A percentile compares a stretch with the other conserved stretches of the same genome.
Evolutionary conservation across 306 rosid genomes (phyloP).

Genomic region (Corylus avellana): DNA sequence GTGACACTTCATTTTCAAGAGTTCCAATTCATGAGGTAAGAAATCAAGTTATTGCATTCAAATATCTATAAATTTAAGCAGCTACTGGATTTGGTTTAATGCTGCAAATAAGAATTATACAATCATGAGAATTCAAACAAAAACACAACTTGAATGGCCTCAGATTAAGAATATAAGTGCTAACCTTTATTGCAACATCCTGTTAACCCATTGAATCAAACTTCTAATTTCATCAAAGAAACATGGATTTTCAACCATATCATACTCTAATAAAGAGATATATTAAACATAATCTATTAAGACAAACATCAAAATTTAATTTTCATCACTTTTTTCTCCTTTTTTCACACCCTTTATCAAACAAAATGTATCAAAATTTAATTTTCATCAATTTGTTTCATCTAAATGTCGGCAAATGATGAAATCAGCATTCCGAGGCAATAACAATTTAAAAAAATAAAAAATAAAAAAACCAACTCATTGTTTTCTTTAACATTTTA

Average conservation of each 20-base stretch:
- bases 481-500: not conserved
- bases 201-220: not conserved
- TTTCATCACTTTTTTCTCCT: not conserved
- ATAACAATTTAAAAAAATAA: no score
- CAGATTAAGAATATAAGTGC: not conserved
- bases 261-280: not conserved
- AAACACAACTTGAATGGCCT: not conserved
- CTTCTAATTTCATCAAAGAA: not conserved
- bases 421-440: not conserved
- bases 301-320: not conserved
- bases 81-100: not conserved
- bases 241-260: not conserved
- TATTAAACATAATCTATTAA: not conserved
- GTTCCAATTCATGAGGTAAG: not conserved
- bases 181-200: not conserved
- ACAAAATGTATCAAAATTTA: not conserved
- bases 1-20: not conserved
- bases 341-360: not conserved
- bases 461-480: not conserved
- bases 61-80: not conserved
- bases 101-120: not conserved
- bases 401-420: not conserved
- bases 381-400: not conserved
- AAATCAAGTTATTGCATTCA: not conserved
- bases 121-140: not conserved